Evolutionary conservation across 75 land plant species (phyloP), one percentile per base, ranked within the genome.

Genomic region (Azolla pinnata): DNA sequence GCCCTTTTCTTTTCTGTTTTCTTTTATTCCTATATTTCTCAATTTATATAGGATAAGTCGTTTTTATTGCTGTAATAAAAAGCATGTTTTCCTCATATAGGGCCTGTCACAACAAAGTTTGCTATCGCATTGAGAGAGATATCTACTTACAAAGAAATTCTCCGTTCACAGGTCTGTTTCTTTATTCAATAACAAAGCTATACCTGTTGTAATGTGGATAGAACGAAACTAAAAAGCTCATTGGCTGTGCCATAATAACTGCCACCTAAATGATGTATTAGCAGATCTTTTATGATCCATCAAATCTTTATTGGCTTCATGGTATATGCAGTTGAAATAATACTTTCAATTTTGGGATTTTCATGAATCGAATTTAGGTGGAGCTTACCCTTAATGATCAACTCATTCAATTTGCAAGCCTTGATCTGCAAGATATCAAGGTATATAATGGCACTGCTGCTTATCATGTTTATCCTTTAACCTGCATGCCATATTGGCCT

Each of bases 21-120:
- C 42, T 38, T 38, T 38, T 38, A 7, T 14, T 7, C 14, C 42
- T n/a, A n/a, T n/a, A n/a, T n/a, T n/a, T n/a, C n/a, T n/a, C n/a
- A n/a, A n/a, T n/a, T n/a, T n/a, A n/a, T n/a, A n/a, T n/a, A n/a
- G n/a, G n/a, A n/a, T n/a, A n/a, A n/a, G n/a, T n/a, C n/a, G n/a
- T n/a, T n/a, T n/a, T n/a, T n/a, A n/a, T n/a, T n/a, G n/a, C n/a
- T n/a, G n/a, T n/a, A n/a, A n/a, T n/a, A n/a, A n/a, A n/a, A n/a
- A n/a, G n/a, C n/a, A n/a, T 23, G 20, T 9, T 8, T 34, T n/a
- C 23, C n/a, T 25, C 21, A 19, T 8, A 28, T 31, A 75, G 77
- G 79, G 21, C 96, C 98, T 60, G 98, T 93, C 33, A 93, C 89
- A 96, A 89, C 98, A 57, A 93, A 93, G 67, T 93, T 89, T 56